Conservation (phyloP, 495 filamentous ascomycete species). For the Talaromyces borbonicus region DNA sequence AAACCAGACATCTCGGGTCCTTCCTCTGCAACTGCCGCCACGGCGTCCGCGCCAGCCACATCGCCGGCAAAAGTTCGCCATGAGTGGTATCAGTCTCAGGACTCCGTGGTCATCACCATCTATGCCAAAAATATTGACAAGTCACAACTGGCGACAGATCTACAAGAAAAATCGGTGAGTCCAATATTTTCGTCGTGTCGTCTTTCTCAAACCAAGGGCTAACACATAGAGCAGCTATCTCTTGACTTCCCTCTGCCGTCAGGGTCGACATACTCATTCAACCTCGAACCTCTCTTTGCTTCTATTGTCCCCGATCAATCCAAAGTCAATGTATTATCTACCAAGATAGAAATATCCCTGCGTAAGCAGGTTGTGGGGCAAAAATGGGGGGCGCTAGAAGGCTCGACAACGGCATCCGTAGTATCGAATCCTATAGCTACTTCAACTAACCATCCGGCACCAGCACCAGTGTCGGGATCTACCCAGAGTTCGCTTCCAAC, state of each 20-base stretch:
- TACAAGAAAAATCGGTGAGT: slow-evolving; percentile 44
- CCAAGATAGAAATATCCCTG: slow-evolving; percentile 78
- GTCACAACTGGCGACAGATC: slow-evolving; percentile 47
- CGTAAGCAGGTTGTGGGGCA: slow-evolving; percentile 54
- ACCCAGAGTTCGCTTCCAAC: slow-evolving; percentile 6
- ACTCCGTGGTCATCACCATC: slow-evolving; percentile 56
- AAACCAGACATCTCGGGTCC: slow-evolving; percentile 3
- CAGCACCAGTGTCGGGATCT: slow-evolving; percentile 12
- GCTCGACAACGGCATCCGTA: slow-evolving; percentile 24
- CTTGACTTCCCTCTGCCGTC: slow-evolving; percentile 59
- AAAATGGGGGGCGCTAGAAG: slow-evolving; percentile 71
- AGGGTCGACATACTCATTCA: slow-evolving; percentile 52
- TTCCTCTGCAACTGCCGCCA: slow-evolving; percentile 3
- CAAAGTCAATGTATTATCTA: slow-evolving; percentile 54
- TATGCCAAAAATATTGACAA: slow-evolving; percentile 64
- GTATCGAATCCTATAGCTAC: slow-evolving; percentile 16
- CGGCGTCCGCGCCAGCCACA: neutral
- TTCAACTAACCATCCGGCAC: slow-evolving; percentile 7
- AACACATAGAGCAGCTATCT: slow-evolving; percentile 37
- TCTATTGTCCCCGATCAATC: slow-evolving; percentile 51
- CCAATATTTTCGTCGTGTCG: no score
- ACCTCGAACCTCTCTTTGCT: slow-evolving; percentile 61
- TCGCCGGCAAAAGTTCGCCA: slow-evolving; percentile 51
- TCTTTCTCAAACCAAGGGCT: no score
- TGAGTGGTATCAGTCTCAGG: slow-evolving; percentile 69